Evolutionary conservation across 2,329 filamentous ascomycete species (phyloP).

Genomic region (Fusarium beomiforme): DNA sequence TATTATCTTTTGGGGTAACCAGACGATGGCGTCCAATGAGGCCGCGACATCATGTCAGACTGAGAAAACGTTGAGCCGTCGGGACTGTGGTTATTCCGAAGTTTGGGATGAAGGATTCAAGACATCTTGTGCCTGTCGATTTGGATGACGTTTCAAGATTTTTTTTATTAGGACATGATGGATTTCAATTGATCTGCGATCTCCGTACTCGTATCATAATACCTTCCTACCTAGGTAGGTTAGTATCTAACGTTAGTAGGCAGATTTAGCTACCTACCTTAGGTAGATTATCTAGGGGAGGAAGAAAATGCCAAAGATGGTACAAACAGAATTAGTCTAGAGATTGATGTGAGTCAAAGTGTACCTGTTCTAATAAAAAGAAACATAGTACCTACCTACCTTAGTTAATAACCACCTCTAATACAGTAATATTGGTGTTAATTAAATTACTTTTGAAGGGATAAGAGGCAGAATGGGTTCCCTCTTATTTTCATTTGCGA

Average conservation of each 20-base stretch:
- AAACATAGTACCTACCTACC: no score
- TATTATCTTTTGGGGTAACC: conserved; percentile 2
- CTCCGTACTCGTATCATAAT: conserved; percentile 6
- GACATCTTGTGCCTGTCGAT: not conserved
- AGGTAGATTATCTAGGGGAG: not conserved
- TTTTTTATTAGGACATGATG: not conserved
- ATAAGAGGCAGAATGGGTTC: not conserved
- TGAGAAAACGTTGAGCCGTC: conserved; percentile 26
- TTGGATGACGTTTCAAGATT: not conserved
- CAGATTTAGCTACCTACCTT: not conserved
- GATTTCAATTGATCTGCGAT: not conserved
- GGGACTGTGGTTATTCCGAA: conserved; percentile 28
- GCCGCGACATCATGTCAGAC: not conserved
- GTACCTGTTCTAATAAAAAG: no score
- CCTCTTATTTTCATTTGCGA: not conserved
- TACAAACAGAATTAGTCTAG: not conserved
- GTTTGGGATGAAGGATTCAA: not conserved
- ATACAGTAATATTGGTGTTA: no score
- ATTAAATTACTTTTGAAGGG: not conserved
- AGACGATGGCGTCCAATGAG: conserved; percentile 21
- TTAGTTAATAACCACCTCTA: no score
- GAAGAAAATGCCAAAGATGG: not conserved
- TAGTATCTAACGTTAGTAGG: no score
- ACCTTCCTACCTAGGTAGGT: not conserved
- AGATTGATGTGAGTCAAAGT: not conserved